Evolutionary conservation across 2,329 filamentous ascomycete species (phyloP).

Genomic region (Exserohilum turcica): DNA sequence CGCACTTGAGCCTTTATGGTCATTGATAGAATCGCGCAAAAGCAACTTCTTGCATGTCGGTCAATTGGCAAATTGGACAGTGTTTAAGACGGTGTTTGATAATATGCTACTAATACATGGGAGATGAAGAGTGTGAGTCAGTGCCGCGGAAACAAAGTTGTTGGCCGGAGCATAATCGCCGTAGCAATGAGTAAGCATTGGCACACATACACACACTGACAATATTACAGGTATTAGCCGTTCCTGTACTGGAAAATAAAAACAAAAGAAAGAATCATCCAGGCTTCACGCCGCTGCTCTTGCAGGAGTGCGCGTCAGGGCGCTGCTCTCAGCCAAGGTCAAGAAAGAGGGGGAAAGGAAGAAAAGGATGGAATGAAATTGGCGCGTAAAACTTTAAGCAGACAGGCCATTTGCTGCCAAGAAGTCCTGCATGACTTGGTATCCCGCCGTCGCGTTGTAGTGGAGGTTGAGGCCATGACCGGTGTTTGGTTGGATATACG

Average conservation of each 20-base stretch:
- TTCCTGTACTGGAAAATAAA: too few relatives aligned
- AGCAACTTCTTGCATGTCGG: neutral
- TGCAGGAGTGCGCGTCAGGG: neutral
- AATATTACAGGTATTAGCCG: too few relatives aligned
- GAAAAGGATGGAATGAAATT: neutral
- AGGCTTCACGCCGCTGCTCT: neutral
- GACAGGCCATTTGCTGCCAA: conserved; percentile 35
- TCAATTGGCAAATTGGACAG: too few relatives aligned
- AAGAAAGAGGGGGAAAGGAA: too few relatives aligned
- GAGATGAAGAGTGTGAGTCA: neutral
- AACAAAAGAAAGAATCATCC: neutral
- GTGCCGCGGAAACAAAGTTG: neutral
- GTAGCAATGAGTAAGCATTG: neutral
- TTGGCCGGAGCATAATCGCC: neutral
- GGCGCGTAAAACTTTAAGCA: neutral
- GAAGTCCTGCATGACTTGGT: conserved; percentile 47
- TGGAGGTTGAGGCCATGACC: conserved; percentile 55
- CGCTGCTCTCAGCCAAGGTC: neutral
- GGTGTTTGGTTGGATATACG: conserved; percentile 60
- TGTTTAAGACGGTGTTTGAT: neutral
- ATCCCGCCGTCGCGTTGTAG: conserved; percentile 50
- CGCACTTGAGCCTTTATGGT: conserved; percentile 13
- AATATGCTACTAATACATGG: too few relatives aligned
- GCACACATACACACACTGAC: too few relatives aligned
- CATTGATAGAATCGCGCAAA: conserved; percentile 13